These are phyloP conservation scores for Tarenaya hassleriana DNA, from an alignment of 345 rosid genomes.

Conservation along the genomic window DNA sequence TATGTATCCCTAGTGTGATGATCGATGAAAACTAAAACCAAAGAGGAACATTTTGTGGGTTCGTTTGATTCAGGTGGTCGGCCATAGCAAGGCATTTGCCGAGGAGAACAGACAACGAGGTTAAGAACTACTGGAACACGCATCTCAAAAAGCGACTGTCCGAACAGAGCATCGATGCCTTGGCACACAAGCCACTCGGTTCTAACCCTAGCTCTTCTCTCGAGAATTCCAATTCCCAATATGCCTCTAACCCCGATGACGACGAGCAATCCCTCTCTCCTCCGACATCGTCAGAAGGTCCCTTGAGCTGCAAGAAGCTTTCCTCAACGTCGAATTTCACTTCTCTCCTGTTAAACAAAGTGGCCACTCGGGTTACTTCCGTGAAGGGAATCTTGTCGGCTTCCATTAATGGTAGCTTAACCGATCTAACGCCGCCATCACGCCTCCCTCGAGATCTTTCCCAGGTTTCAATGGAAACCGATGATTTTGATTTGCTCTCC, in stretches of 20 bases:
- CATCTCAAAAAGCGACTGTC: constrained; percentile 56
- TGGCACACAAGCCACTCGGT: constrained; percentile 52
- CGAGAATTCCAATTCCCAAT: constrained; percentile 6
- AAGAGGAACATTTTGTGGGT: background rate
- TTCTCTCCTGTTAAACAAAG: constrained; percentile 23
- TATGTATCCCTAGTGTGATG: too few species aligned
- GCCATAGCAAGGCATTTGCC: constrained; percentile 58
- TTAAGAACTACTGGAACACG: constrained; percentile 67
- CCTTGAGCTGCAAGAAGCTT: constrained; percentile 20
- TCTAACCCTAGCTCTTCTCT: constrained; percentile 2
- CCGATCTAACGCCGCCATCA: constrained; percentile 5
- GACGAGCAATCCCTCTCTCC: constrained; percentile 16
- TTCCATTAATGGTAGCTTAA: constrained; percentile 24
- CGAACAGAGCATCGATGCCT: constrained; percentile 67
- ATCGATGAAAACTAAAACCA: too few species aligned
- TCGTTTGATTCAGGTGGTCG: constrained; percentile 50
- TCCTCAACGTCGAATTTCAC: constrained; percentile 22
- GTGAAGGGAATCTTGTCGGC: constrained; percentile 11
- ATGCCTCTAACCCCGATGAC: constrained; percentile 15
- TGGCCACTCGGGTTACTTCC: background rate
- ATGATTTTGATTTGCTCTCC: background rate
- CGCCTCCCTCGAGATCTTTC: background rate
- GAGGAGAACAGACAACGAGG: constrained; percentile 56
- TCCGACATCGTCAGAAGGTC: constrained; percentile 10
- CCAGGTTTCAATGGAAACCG: too few species aligned